Percentiles rank a stretch among this genome's conserved stretches.
Evolutionary conservation across 2,329 filamentous ascomycete species (phyloP).

Genomic region (Penicillium sp.): DNA sequence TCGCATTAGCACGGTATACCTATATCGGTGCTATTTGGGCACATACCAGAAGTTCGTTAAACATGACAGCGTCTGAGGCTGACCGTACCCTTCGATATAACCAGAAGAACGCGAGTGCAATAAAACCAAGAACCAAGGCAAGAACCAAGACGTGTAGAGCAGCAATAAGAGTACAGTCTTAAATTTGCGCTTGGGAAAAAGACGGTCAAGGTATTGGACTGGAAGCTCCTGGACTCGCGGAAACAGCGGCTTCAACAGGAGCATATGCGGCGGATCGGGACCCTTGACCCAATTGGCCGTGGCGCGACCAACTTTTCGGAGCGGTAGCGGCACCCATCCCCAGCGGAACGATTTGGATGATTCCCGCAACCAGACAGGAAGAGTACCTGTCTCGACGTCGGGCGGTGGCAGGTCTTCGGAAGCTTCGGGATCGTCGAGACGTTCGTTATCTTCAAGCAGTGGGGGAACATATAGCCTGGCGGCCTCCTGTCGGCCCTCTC

Average conservation of each 20-base stretch:
- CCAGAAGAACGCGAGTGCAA: constrained; percentile 40
- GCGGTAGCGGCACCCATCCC: constrained; percentile 41
- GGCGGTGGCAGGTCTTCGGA: constrained; percentile 27
- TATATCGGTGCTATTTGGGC: neutral
- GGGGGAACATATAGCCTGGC: constrained; percentile 29
- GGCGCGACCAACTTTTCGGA: constrained; percentile 39
- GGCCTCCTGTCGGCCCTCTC: constrained; percentile 26
- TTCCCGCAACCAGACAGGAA: constrained; percentile 43
- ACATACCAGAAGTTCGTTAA: constrained; percentile 40
- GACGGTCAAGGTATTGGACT: constrained; percentile 35
- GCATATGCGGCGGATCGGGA: constrained; percentile 39
- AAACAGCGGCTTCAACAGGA: constrained; percentile 41
- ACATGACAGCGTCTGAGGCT: constrained; percentile 40
- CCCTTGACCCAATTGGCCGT: constrained; percentile 42
- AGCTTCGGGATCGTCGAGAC: constrained; percentile 27
- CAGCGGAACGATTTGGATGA: constrained; percentile 42
- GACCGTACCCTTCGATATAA: constrained; percentile 43
- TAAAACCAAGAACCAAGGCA: constrained; percentile 41
- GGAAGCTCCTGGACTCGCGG: constrained; percentile 42
- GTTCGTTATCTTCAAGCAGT: constrained; percentile 30
- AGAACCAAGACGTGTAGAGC: constrained; percentile 41
- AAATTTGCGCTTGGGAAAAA: constrained; percentile 41
- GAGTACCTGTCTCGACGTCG: constrained; percentile 23
- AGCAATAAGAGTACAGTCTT: constrained; percentile 37
- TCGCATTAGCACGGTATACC: constrained; percentile 5